phyloP scores from a whole-genome alignment of 352 stramenopile species.

The Pythium phragmiticola region DNA sequence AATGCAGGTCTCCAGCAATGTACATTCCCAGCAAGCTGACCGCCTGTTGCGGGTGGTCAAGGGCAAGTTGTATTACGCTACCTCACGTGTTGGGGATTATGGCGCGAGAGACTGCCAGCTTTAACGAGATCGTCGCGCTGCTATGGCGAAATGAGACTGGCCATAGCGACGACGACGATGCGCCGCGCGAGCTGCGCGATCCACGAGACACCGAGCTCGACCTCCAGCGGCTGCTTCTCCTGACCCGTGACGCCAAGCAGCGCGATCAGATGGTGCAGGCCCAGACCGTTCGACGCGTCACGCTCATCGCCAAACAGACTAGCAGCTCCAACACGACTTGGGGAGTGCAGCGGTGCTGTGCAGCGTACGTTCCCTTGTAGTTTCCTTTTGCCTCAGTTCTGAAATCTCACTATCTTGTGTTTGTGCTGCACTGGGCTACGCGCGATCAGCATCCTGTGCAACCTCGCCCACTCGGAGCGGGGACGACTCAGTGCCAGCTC shows the following conservation, averaged over 20 bases:
- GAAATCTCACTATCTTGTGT: slow-evolving; percentile 3
- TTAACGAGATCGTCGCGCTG: slow-evolving; percentile 58
- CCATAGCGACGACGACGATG: slow-evolving; percentile 9
- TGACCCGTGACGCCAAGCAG: slow-evolving; percentile 45
- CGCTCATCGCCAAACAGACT: slow-evolving; percentile 36
- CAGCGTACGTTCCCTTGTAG: neutral
- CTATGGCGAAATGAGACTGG: slow-evolving; percentile 47
- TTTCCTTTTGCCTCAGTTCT: neutral
- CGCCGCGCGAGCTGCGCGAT: slow-evolving; percentile 25
- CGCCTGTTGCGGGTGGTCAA: too few species aligned
- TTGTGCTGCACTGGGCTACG: neutral
- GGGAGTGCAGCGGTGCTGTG: slow-evolving; percentile 21
- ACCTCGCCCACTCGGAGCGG: slow-evolving; percentile 52
- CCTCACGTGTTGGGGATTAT: neutral
- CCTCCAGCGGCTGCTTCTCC: slow-evolving; percentile 48
- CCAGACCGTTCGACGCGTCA: slow-evolving; percentile 52
- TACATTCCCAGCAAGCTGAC: neutral
- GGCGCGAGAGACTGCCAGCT: slow-evolving; percentile 16
- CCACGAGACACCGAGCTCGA: slow-evolving; percentile 46
- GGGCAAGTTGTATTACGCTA: too few species aligned
- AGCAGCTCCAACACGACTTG: slow-evolving; percentile 24
- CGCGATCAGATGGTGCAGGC: slow-evolving; percentile 60
- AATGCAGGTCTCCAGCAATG: neutral
- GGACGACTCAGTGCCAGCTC: slow-evolving; percentile 58
- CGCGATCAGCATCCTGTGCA: slow-evolving; percentile 52